Evolutionary conservation across 805 yeast species (phyloP).

Genomic region (Blastobotrys mokoenaii): DNA sequence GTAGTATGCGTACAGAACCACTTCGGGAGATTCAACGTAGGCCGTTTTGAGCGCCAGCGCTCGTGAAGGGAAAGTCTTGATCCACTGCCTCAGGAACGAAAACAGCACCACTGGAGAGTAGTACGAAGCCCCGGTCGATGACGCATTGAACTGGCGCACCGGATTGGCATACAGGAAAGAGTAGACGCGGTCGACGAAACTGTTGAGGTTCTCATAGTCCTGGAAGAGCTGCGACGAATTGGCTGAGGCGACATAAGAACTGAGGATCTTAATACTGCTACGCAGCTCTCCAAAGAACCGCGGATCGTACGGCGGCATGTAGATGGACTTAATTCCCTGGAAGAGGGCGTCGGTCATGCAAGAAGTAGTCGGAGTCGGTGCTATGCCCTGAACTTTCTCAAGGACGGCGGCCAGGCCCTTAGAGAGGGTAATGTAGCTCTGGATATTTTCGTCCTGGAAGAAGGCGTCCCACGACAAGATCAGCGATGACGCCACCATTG

Average conservation of each 20-base stretch:
- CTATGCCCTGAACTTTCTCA: conserved; percentile 15
- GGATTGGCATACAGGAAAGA: conserved; percentile 11
- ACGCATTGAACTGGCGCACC: conserved; percentile 6
- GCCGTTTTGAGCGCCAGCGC: conserved; percentile 13
- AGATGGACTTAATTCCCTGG: conserved; percentile 29
- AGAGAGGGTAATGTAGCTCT: conserved; percentile 19
- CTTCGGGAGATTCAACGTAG: conserved; percentile 7
- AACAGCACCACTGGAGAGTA: conserved; percentile 19
- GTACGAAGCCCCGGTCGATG: conserved; percentile 10
- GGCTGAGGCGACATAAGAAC: conserved; percentile 8
- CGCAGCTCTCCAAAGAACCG: conserved; percentile 25
- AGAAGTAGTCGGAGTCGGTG: conserved; percentile 18
- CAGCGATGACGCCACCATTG: conserved; percentile 19
- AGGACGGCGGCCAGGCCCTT: conserved; percentile 24
- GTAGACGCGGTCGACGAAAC: conserved; percentile 10
- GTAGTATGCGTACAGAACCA: conserved; percentile 27
- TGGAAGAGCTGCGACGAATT: conserved; percentile 6
- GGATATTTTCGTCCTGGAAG: conserved; percentile 20
- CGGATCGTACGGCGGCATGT: conserved; percentile 27
- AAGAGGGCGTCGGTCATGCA: conserved; percentile 24
- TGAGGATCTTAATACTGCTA: conserved; percentile 17
- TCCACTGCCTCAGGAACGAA: conserved; percentile 20
- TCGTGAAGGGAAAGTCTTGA: conserved; percentile 19
- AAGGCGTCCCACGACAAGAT: conserved; percentile 25
- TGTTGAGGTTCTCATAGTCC: conserved; percentile 11